Evolutionary conservation across 768 basidiomycete species (phyloP).

Genomic region (Russula olivacea): DNA sequence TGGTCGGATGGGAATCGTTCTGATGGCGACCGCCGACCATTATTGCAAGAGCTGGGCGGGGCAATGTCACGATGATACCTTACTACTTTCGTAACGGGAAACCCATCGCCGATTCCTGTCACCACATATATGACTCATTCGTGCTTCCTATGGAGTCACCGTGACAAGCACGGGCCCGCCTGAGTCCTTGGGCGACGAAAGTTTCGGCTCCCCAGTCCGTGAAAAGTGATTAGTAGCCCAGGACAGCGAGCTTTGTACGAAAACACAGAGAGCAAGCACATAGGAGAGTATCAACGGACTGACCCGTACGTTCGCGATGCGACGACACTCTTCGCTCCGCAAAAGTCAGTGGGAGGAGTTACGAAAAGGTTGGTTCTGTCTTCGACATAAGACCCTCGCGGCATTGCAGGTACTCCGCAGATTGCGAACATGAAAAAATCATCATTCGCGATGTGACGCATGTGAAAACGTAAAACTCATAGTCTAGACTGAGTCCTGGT

Average conservation of each 20-base stretch:
- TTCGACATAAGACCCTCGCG: too few relatives aligned
- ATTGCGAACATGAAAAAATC: too few relatives aligned
- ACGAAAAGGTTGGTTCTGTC: too few relatives aligned
- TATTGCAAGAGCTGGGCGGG: background rate
- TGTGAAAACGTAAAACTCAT: too few relatives aligned
- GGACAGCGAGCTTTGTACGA: background rate
- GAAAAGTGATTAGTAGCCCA: background rate
- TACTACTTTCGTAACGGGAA: background rate
- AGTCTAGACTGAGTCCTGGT: too few relatives aligned
- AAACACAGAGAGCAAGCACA: background rate
- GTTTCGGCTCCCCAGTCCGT: too few relatives aligned
- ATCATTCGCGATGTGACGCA: too few relatives aligned
- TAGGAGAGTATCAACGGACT: background rate
- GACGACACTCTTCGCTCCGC: too few relatives aligned
- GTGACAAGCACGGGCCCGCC: background rate
- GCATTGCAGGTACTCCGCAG: too few relatives aligned
- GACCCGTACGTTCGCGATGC: background rate
- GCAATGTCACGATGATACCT: background rate
- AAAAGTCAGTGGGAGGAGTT: too few relatives aligned
- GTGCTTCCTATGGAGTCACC: background rate
- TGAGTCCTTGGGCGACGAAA: background rate
- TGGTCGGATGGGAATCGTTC: background rate
- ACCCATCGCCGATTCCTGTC: too few relatives aligned
- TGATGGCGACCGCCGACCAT: background rate
- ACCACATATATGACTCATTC: background rate